Conservation (phyloP, 495 filamentous ascomycete genomes). For the Xylaria venustula region DNA sequence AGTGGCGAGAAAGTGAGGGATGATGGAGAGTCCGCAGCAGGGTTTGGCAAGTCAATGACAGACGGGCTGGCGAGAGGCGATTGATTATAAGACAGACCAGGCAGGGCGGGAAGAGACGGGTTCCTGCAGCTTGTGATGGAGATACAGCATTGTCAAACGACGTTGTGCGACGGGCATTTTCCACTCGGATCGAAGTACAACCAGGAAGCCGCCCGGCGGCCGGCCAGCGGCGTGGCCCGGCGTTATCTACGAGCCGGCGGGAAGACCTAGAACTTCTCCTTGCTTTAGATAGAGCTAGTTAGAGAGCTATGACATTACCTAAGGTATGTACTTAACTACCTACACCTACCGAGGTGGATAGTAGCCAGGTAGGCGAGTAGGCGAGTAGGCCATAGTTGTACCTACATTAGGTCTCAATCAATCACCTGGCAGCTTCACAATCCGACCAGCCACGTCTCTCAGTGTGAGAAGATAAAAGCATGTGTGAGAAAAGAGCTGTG, state of each 20-base stretch:
- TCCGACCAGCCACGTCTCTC: too few species aligned
- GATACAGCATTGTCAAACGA: background rate
- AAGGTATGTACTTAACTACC: too few species aligned
- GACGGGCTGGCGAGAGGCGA: too few species aligned
- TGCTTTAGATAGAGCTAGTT: background rate
- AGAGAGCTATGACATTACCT: background rate
- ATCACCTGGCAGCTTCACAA: too few species aligned
- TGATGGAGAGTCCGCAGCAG: background rate
- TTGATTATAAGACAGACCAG: background rate
- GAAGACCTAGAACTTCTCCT: too few species aligned
- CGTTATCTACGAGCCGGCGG: too few species aligned
- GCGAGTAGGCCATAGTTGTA: too few species aligned
- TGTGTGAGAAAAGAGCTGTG: too few species aligned
- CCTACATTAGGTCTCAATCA: too few species aligned
- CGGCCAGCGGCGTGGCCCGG: conserved; percentile 10
- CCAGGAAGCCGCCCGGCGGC: conserved; percentile 1
- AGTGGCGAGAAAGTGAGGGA: background rate
- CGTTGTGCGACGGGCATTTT: conserved; percentile 4
- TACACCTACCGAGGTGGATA: too few species aligned
- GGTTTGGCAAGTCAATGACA: background rate
- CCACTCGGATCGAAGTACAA: background rate
- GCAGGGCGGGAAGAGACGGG: background rate
- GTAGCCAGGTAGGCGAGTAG: too few species aligned
- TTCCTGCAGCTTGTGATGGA: background rate
- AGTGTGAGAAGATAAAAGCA: too few species aligned